phyloP scores from a whole-genome alignment of 2,329 filamentous ascomycete species.

The Verruconis gallopava region DNA sequence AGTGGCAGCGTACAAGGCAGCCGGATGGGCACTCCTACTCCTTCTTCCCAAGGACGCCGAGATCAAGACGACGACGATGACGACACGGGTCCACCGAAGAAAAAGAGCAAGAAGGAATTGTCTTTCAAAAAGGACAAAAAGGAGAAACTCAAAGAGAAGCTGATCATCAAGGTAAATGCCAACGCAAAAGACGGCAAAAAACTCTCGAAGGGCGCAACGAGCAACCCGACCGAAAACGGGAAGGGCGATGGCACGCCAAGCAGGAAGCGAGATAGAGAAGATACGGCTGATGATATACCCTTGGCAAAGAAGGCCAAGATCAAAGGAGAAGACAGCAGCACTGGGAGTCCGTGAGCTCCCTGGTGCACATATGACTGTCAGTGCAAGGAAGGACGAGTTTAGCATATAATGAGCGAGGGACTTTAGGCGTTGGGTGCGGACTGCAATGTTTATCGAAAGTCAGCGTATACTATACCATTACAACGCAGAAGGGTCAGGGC shows the following conservation, averaged over 20 bases:
- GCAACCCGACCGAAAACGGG: neutral
- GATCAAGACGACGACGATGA: conserved; percentile 6
- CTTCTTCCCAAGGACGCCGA: conserved; percentile 10
- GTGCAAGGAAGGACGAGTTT: too few species aligned
- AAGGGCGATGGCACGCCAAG: neutral
- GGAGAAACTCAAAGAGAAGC: conserved; percentile 7
- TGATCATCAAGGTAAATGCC: conserved; percentile 6
- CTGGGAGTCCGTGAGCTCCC: neutral
- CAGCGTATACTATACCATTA: too few species aligned
- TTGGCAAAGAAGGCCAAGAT: neutral
- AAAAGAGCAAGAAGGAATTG: conserved; percentile 8
- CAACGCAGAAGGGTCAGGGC: too few species aligned
- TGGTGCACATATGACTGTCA: neutral
- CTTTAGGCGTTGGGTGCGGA: too few species aligned
- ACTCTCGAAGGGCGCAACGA: neutral
- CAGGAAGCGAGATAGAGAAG: neutral
- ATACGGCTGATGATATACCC: neutral
- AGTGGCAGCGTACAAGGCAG: conserved; percentile 25
- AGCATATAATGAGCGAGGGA: too few species aligned
- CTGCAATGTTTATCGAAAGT: too few species aligned
- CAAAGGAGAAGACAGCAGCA: neutral
- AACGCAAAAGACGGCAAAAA: neutral
- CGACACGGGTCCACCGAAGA: conserved; percentile 6
- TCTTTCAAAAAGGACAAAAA: conserved; percentile 9
- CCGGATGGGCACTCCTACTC: conserved; percentile 28